A percentile compares a stretch with the other conserved stretches of the same genome.
Evolutionary conservation across 495 filamentous ascomycete species (phyloP).

Genomic region (Elasticomyces elasticus): DNA sequence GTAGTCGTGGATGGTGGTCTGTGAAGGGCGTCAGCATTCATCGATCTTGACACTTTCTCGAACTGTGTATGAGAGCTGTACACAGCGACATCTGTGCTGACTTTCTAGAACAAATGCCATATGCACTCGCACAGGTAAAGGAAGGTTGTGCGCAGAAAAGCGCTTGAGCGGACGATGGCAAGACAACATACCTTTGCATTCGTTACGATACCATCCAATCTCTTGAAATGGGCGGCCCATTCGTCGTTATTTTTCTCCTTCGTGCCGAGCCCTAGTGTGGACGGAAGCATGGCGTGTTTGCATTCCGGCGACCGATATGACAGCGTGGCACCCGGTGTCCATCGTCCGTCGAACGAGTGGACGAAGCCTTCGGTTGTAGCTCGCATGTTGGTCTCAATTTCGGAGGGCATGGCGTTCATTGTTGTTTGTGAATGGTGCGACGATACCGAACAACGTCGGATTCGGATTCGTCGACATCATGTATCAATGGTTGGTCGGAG

Average conservation of each 20-base stretch:
- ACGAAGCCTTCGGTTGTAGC: slow-evolving; percentile 34
- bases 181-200: background rate
- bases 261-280: background rate
- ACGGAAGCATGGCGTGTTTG: background rate
- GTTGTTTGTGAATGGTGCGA: no score
- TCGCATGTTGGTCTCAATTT: background rate
- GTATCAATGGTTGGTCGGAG: no score
- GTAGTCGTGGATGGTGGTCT: slow-evolving; percentile 1
- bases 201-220: background rate
- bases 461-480: no score
- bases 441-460: no score
- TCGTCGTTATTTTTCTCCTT: background rate
- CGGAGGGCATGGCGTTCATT: background rate
- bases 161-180: background rate
- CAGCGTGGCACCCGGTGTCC: background rate
- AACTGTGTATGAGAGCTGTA: no score
- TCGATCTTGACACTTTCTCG: no score
- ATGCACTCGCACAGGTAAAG: background rate
- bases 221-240: background rate
- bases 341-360: slow-evolving; percentile 40
- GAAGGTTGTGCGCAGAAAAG: no score
- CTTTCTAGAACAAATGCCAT: background rate
- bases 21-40: background rate
- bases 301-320: background rate
- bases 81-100: no score